Conservation (phyloP, 163 green algal genomes). For the Scenedesmus sp. region DNA sequence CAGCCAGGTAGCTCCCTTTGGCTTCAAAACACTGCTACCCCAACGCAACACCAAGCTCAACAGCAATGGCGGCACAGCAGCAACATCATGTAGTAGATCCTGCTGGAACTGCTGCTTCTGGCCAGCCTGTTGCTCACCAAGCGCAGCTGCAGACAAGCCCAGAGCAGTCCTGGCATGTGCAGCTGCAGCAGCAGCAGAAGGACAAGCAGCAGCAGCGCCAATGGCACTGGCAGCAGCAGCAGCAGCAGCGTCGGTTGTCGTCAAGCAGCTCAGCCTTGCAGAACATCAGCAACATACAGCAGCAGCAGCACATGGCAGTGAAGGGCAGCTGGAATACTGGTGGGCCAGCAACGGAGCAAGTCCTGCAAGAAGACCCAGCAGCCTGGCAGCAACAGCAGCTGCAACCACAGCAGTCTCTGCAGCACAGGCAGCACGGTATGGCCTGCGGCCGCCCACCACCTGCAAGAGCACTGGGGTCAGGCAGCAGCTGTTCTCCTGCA, state of each 20-base stretch:
- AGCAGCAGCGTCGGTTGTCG: not conserved
- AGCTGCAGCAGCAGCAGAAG: not conserved
- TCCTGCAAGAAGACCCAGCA: not conserved
- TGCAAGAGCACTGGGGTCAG: not conserved
- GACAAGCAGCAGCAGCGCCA: not conserved
- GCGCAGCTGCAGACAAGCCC: constrained; percentile 1
- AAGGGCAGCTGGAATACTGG: not conserved
- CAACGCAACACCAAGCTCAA: not conserved
- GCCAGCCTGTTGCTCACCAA: not conserved
- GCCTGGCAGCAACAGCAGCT: not conserved
- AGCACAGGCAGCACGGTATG: not conserved
- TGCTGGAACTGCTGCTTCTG: not conserved
- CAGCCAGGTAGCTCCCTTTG: not conserved
- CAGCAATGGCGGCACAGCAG: not conserved
- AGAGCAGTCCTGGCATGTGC: not conserved
- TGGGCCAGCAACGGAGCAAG: not conserved
- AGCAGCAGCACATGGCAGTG: not conserved
- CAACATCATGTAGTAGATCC: not conserved
- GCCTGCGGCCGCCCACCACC: not conserved
- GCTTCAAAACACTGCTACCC: not conserved
- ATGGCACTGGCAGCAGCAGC: not conserved
- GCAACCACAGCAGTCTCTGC: not conserved
- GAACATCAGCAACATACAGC: constrained; percentile 4
- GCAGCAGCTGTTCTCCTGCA: not conserved
- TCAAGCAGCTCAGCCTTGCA: not conserved